Evolutionary conservation across 2,329 filamentous ascomycete species (phyloP).

Genomic region (Colletotrichum sp.): DNA sequence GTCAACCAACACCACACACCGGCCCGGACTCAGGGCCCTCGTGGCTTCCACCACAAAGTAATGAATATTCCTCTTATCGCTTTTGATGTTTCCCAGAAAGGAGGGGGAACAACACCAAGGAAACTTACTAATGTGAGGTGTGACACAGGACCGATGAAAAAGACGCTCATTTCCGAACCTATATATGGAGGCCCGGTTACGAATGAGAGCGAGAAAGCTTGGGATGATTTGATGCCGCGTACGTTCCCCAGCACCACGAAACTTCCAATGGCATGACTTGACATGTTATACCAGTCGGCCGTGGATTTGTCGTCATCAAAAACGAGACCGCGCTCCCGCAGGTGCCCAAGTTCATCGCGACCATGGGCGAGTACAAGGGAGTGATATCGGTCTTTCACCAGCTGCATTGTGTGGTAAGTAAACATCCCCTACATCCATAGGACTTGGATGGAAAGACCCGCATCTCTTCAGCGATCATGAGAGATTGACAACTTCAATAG

Average conservation of each 20-base stretch:
- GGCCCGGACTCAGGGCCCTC: not conserved
- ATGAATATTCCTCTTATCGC: not conserved
- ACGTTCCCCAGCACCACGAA: not conserved
- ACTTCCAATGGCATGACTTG: fast-evolving
- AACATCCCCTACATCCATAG: not conserved
- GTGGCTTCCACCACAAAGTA: not conserved
- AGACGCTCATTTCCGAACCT: not conserved
- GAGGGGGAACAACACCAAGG: no score
- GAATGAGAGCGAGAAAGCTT: not conserved
- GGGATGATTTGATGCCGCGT: not conserved
- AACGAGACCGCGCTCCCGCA: not conserved
- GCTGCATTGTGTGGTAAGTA: not conserved
- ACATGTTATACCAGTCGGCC: not conserved
- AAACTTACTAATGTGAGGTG: not conserved
- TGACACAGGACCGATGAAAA: not conserved
- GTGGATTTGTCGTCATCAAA: not conserved
- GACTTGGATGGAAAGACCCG: not conserved
- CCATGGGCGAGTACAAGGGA: not conserved
- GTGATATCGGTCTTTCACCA: not conserved
- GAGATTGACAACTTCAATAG: not conserved
- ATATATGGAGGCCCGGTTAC: not conserved
- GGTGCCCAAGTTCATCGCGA: not conserved
- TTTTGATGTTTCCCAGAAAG: no score
- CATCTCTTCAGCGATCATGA: not conserved
- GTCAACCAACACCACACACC: not conserved